phyloP scores from a whole-genome alignment of 345 rosid genomes.

The Lepidium didymum region DNA sequence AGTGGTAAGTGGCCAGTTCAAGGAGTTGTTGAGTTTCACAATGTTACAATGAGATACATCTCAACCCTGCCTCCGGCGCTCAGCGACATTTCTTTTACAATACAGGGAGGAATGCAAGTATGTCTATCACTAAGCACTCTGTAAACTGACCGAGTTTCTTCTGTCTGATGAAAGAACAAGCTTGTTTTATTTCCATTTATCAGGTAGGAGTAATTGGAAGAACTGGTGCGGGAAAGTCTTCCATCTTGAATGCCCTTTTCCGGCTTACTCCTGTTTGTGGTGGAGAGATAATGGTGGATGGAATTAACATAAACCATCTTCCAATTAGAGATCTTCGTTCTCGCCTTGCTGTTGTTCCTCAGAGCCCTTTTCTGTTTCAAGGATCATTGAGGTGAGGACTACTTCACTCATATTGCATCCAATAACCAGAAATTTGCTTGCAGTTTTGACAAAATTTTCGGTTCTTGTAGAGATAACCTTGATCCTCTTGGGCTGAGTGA shows the following conservation, averaged over 20 bases:
- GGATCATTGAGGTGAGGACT: slow-evolving; percentile 64
- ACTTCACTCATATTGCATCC: not conserved
- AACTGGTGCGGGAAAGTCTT: slow-evolving; percentile 96
- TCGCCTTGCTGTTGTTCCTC: slow-evolving; percentile 77
- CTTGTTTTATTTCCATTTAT: not conserved
- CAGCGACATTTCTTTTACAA: slow-evolving; percentile 44
- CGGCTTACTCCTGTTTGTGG: slow-evolving; percentile 56
- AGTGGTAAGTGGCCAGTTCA: slow-evolving; percentile 59
- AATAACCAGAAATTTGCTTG: not conserved
- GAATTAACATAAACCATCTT: slow-evolving; percentile 48
- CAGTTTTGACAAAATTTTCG: not conserved
- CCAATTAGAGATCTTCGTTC: slow-evolving; percentile 78
- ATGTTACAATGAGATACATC: slow-evolving; percentile 73
- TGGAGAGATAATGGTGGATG: slow-evolving; percentile 72
- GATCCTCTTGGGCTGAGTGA: slow-evolving; percentile 54
- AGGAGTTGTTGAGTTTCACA: slow-evolving; percentile 66
- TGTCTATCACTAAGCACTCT: not conserved
- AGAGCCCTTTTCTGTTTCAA: slow-evolving; percentile 80
- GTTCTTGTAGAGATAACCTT: slow-evolving; percentile 56
- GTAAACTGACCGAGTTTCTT: not conserved
- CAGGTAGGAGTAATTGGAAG: slow-evolving; percentile 92
- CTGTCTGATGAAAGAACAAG: not conserved
- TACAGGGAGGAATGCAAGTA: slow-evolving; percentile 70
- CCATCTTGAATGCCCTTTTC: slow-evolving; percentile 80
- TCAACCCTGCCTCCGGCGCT: slow-evolving; percentile 71